These are phyloP conservation scores for Salix dunnii DNA, from an alignment of 345 rosid genomes.

Conservation along the genomic window DNA sequence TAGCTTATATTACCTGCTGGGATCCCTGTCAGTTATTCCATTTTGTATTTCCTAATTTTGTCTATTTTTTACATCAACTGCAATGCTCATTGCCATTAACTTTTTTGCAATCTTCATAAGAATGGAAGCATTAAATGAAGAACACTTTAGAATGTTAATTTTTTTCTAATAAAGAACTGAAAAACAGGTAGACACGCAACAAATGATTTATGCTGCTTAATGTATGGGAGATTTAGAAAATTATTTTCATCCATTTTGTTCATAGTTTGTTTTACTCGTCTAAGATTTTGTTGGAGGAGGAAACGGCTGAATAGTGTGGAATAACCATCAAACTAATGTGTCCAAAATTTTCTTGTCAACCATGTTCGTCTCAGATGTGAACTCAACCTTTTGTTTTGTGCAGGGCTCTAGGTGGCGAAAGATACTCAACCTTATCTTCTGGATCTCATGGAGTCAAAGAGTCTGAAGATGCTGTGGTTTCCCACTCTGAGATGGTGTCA, in stretches of 20 bases:
- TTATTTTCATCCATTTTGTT: neutral
- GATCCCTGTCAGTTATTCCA: neutral
- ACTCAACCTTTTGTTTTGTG: constrained; percentile 11
- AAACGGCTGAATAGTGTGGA: neutral
- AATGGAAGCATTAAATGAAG: neutral
- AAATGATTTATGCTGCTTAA: neutral
- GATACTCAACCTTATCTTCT: constrained; percentile 25
- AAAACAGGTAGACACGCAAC: neutral
- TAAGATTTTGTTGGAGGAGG: neutral
- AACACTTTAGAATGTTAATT: neutral
- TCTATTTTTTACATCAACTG: neutral
- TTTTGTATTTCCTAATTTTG: neutral
- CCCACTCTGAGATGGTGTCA: constrained; percentile 37
- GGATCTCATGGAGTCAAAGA: constrained; percentile 32
- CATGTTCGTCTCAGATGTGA: neutral
- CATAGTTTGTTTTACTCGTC: neutral
- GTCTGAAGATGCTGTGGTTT: constrained; percentile 30
- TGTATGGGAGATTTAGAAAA: neutral
- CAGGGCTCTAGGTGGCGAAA: constrained; percentile 37
- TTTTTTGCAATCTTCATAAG: neutral
- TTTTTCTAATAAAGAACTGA: neutral
- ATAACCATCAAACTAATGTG: neutral
- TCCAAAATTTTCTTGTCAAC: neutral
- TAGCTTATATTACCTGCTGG: neutral
- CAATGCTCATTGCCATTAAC: neutral